Percentiles rank a stretch among this genome's conserved stretches.
These are phyloP conservation scores for Thozetella sp. DNA, from an alignment of 495 filamentous ascomycete genomes.

Conservation along the genomic window DNA sequence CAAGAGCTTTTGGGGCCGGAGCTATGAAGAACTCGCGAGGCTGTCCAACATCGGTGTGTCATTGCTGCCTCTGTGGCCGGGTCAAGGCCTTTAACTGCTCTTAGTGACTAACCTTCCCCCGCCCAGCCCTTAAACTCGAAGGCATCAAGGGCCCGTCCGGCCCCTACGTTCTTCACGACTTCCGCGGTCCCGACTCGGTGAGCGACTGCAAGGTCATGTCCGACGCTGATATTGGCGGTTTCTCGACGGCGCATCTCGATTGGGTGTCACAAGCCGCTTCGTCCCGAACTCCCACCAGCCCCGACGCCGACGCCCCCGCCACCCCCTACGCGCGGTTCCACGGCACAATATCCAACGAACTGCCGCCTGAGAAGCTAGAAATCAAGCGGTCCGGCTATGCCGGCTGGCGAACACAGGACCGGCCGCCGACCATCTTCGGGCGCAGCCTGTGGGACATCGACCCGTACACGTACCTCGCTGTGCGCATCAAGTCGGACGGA, in stretches of 20 bases:
- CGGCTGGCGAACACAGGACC: constrained; percentile 75
- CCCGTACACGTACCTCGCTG: constrained; percentile 80
- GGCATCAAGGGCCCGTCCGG: constrained; percentile 55
- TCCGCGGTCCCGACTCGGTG: constrained; percentile 65
- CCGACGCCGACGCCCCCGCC: constrained; percentile 34
- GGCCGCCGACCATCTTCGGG: constrained; percentile 72
- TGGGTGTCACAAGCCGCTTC: constrained; percentile 65
- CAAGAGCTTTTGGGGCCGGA: constrained; percentile 46
- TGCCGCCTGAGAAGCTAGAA: constrained; percentile 73
- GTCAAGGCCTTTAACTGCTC: not conserved
- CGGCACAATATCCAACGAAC: constrained; percentile 82
- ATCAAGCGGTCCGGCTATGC: constrained; percentile 81
- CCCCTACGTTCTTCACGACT: constrained; percentile 61
- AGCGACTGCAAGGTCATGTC: constrained; percentile 79
- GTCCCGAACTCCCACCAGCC: constrained; percentile 55
- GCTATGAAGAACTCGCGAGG: constrained; percentile 46
- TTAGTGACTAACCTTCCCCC: not conserved
- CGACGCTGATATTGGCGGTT: constrained; percentile 85
- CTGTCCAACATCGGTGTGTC: constrained; percentile 41
- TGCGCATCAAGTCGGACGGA: constrained; percentile 91
- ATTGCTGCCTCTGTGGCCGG: not conserved
- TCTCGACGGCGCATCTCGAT: constrained; percentile 72
- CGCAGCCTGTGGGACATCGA: constrained; percentile 85
- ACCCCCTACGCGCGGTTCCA: constrained; percentile 71
- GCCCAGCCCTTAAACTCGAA: constrained; percentile 46